These are phyloP conservation scores for Liriodendron chinense DNA, from an alignment of 164 flowering plant genomes.

Conservation along the genomic window DNA sequence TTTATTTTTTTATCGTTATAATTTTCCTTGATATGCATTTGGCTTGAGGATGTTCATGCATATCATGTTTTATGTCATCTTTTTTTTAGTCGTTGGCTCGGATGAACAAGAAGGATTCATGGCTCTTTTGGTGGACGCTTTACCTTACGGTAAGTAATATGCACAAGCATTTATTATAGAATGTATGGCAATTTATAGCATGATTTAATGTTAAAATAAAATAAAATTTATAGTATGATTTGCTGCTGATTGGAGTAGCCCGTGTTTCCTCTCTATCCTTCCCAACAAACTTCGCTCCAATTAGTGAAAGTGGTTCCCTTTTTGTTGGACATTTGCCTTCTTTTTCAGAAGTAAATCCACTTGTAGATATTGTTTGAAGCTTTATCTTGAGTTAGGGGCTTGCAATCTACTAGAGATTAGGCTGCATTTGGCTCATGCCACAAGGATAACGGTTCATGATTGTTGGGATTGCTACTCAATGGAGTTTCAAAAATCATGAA, in stretches of 20 bases:
- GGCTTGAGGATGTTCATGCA: neutral
- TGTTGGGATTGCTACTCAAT: too few species aligned
- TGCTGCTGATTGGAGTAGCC: neutral
- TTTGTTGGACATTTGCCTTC: neutral
- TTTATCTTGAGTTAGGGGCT: too few species aligned
- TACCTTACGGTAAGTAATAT: constrained; percentile 68
- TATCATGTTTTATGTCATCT: constrained; percentile 12
- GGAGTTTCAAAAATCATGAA: too few species aligned
- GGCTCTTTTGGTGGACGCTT: constrained; percentile 99
- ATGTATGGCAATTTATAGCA: neutral
- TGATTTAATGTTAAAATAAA: too few species aligned
- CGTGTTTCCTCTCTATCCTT: neutral
- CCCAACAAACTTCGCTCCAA: neutral
- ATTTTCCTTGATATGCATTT: neutral
- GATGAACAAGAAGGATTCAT: constrained; percentile 96
- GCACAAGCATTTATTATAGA: neutral
- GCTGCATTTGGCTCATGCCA: too few species aligned
- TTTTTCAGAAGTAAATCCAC: neutral
- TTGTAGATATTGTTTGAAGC: too few species aligned
- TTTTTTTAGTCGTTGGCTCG: constrained; percentile 75
- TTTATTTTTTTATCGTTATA: neutral
- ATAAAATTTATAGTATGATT: too few species aligned
- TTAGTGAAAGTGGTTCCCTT: neutral
- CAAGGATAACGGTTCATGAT: too few species aligned
- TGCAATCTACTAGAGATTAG: too few species aligned